These are phyloP conservation scores for Scalesia atractyloides DNA, from an alignment of 129 eudicot species.

Conservation along the genomic window DNA sequence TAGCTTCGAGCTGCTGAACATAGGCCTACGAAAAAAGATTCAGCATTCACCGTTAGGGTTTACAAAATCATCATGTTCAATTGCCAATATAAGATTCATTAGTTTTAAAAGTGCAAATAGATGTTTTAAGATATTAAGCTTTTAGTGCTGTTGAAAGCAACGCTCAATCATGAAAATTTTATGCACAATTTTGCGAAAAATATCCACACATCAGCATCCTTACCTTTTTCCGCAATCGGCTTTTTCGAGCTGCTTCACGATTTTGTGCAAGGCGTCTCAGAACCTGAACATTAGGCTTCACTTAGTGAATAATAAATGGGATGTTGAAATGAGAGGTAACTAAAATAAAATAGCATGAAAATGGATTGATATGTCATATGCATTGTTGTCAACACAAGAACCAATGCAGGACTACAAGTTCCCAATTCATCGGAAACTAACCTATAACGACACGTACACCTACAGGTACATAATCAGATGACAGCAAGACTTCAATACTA, in stretches of 20 bases:
- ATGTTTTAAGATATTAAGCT: too few species aligned
- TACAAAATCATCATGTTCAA: too few species aligned
- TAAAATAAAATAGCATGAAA: slow-evolving; percentile 17
- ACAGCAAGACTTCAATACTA: slow-evolving; percentile 1
- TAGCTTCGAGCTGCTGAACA: slow-evolving; percentile 89
- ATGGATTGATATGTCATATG: slow-evolving; percentile 1
- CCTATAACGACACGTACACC: not conserved
- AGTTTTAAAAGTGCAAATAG: too few species aligned
- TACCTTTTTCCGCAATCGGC: slow-evolving; percentile 95
- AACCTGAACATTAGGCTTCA: slow-evolving; percentile 33
- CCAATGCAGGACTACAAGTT: not conserved
- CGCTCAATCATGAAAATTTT: too few species aligned
- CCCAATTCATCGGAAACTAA: not conserved
- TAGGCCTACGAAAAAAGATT: slow-evolving; percentile 63
- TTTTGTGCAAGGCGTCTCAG: slow-evolving; percentile 94
- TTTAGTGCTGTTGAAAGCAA: too few species aligned
- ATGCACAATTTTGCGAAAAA: too few species aligned
- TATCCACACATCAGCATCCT: slow-evolving; percentile 8
- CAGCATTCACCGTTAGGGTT: slow-evolving; percentile 14
- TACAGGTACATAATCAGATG: not conserved
- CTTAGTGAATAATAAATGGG: not conserved
- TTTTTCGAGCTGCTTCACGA: slow-evolving; percentile 99
- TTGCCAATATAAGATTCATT: too few species aligned
- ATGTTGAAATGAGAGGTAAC: not conserved
- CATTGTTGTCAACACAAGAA: slow-evolving; percentile 7